Percentiles rank a stretch among this genome's conserved stretches.
Conservation (phyloP, 2,329 filamentous ascomycete genomes). For the Fusarium sp. region DNA sequence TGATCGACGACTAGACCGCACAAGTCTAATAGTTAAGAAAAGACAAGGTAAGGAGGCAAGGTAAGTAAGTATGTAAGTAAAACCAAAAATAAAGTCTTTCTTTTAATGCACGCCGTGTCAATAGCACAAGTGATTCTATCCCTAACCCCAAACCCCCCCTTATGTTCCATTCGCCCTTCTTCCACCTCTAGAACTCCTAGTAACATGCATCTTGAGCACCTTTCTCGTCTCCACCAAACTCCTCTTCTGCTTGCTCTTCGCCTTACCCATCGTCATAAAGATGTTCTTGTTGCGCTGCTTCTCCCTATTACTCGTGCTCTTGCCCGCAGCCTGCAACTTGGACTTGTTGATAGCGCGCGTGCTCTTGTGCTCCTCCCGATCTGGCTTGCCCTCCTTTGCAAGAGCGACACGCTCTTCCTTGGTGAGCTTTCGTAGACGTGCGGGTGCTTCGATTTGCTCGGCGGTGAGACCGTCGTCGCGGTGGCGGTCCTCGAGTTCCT, state of each 20-base stretch:
- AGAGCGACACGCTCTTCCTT: constrained; percentile 90
- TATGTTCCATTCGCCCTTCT: constrained; percentile 75
- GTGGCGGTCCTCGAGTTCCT: constrained; percentile 68
- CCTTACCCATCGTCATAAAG: constrained; percentile 97
- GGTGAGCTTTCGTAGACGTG: constrained; percentile 82
- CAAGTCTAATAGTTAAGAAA: not conserved
- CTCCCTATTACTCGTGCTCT: constrained; percentile 97
- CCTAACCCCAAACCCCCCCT: not conserved
- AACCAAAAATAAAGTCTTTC: constrained; percentile 14
- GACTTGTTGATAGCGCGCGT: constrained; percentile 86
- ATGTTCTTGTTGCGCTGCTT: constrained; percentile 99
- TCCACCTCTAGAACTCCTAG: constrained; percentile 85
- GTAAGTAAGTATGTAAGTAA: not conserved
- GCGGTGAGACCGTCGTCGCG: constrained; percentile 90
- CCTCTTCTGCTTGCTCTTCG: constrained; percentile 93
- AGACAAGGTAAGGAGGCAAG: too few species aligned
- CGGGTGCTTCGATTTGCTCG: constrained; percentile 89
- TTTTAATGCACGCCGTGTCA: constrained; percentile 24
- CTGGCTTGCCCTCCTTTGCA: constrained; percentile 84
- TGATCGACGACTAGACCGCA: not conserved
- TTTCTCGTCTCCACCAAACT: constrained; percentile 88
- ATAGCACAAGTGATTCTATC: constrained; percentile 27
- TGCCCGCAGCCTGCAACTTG: constrained; percentile 88
- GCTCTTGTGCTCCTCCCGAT: constrained; percentile 83
- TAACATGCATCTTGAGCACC: constrained; percentile 82